Evolutionary conservation across 2,329 filamentous ascomycete genomes (phyloP), one percentile per base, ranked within the genome.

Genomic region (Sphaceloma murrayae): DNA sequence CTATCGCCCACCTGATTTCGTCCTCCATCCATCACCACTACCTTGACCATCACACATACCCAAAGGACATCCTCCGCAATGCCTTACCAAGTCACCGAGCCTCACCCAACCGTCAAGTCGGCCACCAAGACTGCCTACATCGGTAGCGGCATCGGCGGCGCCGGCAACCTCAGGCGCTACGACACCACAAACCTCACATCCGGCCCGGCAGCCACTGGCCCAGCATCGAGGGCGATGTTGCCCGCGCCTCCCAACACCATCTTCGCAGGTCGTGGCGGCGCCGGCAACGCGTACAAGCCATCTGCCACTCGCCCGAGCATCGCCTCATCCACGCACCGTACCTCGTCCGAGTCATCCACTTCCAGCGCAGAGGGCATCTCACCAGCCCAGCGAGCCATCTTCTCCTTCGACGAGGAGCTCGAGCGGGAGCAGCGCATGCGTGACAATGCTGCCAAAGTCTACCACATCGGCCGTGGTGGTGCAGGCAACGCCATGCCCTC

Each of bases 401-500:
- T 80, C 68, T 73, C 70, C 60, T 84, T 84, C 62, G 77, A 81
- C 59, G 77, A 80, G 63, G 77, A 80, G 55, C 68, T 80, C 42
- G 69, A 75, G 52, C 70, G 70, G 47, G 71, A 77, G 48, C 64
- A 74, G 50, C 67, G 70, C 46, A 65, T 74, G 45, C 69, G 70
- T 56, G 65, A 68, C 51, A 63, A 69, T 54, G 65, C 70, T 34
- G 46, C 43, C 32, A 50, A 51, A 18, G 70, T 80, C 49, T 80
- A 78, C 67, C 74, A 78, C 58, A 72, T 79, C 50, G 77, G 77
- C 32, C 68, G 77, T 33, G 77, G 76, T 14, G 77, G 77, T 30
- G 72, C 70, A 9, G 77, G 74, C 40, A 80, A 80, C 59, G 52
- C 53, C 31, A 57, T 69, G 17, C 32, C 30, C 2, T 18, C 18